Evolutionary conservation across 2,329 filamentous ascomycete genomes (phyloP).

Genomic region (Beauveria asiatica): DNA sequence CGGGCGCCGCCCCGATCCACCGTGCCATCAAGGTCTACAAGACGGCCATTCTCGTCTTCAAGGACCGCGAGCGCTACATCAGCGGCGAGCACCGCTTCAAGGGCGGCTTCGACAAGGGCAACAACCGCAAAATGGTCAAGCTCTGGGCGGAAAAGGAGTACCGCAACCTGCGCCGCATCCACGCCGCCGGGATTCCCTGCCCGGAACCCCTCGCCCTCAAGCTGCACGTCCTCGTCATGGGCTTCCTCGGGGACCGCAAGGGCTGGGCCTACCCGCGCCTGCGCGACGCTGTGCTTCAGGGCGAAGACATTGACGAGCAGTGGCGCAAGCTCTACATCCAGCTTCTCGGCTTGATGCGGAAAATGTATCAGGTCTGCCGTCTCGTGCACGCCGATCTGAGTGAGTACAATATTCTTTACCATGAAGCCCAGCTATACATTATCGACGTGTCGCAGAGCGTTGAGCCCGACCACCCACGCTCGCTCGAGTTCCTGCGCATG

Average conservation of each 20-base stretch:
- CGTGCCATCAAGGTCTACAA: slow-evolving; percentile 98
- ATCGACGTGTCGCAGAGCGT: slow-evolving; percentile 98
- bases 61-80: slow-evolving; percentile 94
- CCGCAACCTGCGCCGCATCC: slow-evolving; percentile 78
- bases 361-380: slow-evolving; percentile 83
- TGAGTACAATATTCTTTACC: slow-evolving; percentile 95
- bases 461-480: slow-evolving; percentile 89
- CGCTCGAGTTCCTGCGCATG: slow-evolving; percentile 90
- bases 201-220: slow-evolving; percentile 85
- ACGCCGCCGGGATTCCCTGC: slow-evolving; percentile 77
- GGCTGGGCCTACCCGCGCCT: slow-evolving; percentile 84
- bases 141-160: slow-evolving; percentile 99
- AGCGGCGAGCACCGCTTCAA: slow-evolving; percentile 90
- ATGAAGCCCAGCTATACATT: slow-evolving; percentile 74
- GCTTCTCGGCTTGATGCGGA: slow-evolving; percentile 79
- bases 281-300: slow-evolving; percentile 70
- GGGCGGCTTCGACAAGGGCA: slow-evolving; percentile 85
- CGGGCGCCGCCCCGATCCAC: slow-evolving; percentile 51
- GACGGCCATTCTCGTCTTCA: slow-evolving; percentile 94
- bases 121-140: slow-evolving; percentile 95
- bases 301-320: slow-evolving; percentile 58
- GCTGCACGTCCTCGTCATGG: slow-evolving; percentile 93
- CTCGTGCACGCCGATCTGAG: slow-evolving; percentile 94
- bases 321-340: slow-evolving; percentile 78
- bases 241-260: slow-evolving; percentile 78